These are phyloP conservation scores for Quercus berberidifolia DNA, from an alignment of 306 rosid genomes.

Conservation along the genomic window DNA sequence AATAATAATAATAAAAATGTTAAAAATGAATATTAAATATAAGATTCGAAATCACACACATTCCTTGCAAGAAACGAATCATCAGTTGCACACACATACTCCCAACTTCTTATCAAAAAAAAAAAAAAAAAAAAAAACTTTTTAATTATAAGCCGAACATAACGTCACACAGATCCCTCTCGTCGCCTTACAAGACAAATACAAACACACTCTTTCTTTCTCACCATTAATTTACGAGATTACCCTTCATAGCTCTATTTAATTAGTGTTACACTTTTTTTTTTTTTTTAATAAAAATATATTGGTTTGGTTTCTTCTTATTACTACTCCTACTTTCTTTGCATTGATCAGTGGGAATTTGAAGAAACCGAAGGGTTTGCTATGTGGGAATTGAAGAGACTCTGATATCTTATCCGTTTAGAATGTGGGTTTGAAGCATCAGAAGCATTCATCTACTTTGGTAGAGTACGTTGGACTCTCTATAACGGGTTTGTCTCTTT, in stretches of 20 bases:
- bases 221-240: conserved; percentile 15
- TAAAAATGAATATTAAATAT: not conserved
- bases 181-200: not conserved
- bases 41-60: not conserved
- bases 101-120: not conserved
- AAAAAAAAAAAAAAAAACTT: not conserved
- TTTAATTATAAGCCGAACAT: not conserved
- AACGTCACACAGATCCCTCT: conserved; percentile 21
- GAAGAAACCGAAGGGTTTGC: conserved; percentile 23
- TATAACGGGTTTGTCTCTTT: conserved; percentile 39
- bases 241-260: conserved; percentile 22
- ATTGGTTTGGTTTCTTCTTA: not conserved
- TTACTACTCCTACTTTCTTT: not conserved
- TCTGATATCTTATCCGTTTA: not conserved
- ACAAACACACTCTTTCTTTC: not conserved
- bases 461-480: not conserved
- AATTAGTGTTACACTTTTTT: not conserved
- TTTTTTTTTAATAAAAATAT: too few species aligned
- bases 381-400: not conserved
- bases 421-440: conserved; percentile 27
- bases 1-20: too few species aligned
- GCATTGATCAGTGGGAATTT: conserved; percentile 14
- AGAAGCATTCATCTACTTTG: conserved; percentile 6
- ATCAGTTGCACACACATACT: not conserved
- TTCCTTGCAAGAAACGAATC: not conserved